Evolutionary conservation across 805 yeast species (phyloP), one percentile per base, ranked within the genome.

Genomic region (Wickerhamomyces subpelliculosus): DNA sequence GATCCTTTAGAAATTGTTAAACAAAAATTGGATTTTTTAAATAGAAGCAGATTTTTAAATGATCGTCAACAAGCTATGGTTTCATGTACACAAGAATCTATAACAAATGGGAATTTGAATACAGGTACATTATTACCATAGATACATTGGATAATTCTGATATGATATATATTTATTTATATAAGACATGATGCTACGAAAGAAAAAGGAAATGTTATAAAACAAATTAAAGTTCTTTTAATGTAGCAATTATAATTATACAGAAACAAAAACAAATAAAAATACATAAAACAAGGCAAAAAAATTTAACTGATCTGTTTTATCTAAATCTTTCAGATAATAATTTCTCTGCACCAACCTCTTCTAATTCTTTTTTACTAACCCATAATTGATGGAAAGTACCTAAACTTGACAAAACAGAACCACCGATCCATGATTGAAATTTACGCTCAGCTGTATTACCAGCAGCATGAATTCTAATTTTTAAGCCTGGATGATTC

Each of bases 321-420:
- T 59, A 88, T 62, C 95, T 80, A 61, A 88, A 88, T 62, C 96
- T 72, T 59, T 83, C 90, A 39, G 75, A 75, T 40, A 86, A 71
- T 40, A 89, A 69, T 57, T 87, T 76, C 39, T 85, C 93, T 11
- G 79, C 78, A 6, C 97, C 97, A 20, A 79, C 86, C 59, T 89
- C 96, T 44, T 85, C 87, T 51, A 81, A 84, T 60, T 89, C 97
- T 47, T 75, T 76, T 53, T 78, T 80, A 30, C 89, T 83, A 2
- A 89, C 95, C 96, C 96, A 89, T 63, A 84, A 65, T 60, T 89
- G 97, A 59, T 89, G 97, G 70, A 89, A 89, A 3, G 96, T 85
- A 25, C 97, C 97, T 49, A 89, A 69, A 37, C 93, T 80, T 6
- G 95, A 78, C 39, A 89, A 65, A 27, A 89, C 88, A 46, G 90